Percentiles rank a stretch among this genome's conserved stretches.
phyloP scores from a whole-genome alignment of 257 asterid genomes.

The Solanum peruvianum region DNA sequence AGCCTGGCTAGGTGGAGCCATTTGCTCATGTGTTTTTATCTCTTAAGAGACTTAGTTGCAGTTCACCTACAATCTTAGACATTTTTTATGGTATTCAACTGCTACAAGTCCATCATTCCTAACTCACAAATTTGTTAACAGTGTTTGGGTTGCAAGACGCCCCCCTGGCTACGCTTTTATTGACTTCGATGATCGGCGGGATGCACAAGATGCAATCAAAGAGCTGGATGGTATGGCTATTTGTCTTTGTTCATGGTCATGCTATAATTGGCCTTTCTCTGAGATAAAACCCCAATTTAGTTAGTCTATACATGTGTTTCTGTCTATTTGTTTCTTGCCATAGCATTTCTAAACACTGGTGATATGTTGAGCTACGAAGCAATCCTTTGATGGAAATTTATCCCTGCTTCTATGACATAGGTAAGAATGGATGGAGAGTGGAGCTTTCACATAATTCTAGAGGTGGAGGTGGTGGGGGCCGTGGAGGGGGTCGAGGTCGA shows the following conservation, averaged over 20 bases:
- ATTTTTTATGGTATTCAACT: background rate
- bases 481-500: slow-evolving; percentile 73
- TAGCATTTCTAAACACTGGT: background rate
- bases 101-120: background rate
- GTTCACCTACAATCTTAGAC: background rate
- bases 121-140: slow-evolving; percentile 11
- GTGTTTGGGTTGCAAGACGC: slow-evolving; percentile 98
- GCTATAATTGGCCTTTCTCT: background rate
- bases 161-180: slow-evolving; percentile 95
- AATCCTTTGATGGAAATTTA: background rate
- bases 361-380: background rate
- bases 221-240: slow-evolving; percentile 54
- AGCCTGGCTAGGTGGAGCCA: background rate
- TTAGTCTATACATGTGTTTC: background rate
- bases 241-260: background rate
- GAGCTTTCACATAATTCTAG: slow-evolving; percentile 90
- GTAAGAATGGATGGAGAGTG: slow-evolving; percentile 97
- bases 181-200: slow-evolving; percentile 84
- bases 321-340: background rate
- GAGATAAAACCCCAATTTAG: background rate
- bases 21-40: background rate
- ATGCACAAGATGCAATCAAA: slow-evolving; percentile 89
- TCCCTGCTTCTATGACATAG: slow-evolving; percentile 18
- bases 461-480: slow-evolving; percentile 54
- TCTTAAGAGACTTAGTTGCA: background rate